A percentile compares a stretch with the other conserved stretches of the same genome.
phyloP scores from a whole-genome alignment of 1,284 basidiomycete species.

The Stygiomarasmius scandens region DNA sequence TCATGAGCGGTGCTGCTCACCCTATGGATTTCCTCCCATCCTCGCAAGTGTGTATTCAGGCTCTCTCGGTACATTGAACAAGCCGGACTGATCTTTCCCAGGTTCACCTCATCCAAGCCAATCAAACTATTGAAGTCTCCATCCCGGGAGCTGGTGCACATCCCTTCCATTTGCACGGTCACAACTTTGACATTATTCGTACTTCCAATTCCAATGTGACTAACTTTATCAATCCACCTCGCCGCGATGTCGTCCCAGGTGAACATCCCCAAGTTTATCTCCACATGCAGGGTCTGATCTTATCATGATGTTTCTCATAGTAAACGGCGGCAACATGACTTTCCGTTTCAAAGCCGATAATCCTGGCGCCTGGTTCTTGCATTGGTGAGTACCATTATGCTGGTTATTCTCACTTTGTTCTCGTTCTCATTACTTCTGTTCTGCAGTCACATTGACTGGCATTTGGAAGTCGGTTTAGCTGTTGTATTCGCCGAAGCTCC shows the following conservation, averaged over 20 bases:
- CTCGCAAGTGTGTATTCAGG: constrained; percentile 18
- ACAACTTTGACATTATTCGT: constrained; percentile 37
- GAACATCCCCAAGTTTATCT: neutral
- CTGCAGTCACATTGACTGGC: constrained; percentile 39
- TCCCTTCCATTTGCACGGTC: constrained; percentile 35
- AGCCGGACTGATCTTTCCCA: no score
- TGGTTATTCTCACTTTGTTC: no score
- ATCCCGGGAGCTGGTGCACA: constrained; percentile 38
- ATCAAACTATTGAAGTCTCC: constrained; percentile 33
- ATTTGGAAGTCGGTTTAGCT: constrained; percentile 40
- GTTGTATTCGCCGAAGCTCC: constrained; percentile 38
- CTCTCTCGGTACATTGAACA: constrained; percentile 19
- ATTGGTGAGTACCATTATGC: constrained; percentile 34
- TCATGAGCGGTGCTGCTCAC: constrained; percentile 38
- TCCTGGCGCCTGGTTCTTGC: constrained; percentile 43
- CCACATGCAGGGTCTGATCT: no score
- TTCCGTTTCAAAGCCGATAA: constrained; percentile 39
- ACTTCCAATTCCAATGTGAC: constrained; percentile 21
- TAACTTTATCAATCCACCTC: constrained; percentile 35
- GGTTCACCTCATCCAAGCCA: constrained; percentile 32
- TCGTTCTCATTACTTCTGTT: neutral
- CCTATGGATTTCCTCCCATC: constrained; percentile 39
- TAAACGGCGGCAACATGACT: neutral
- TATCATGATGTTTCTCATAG: neutral
- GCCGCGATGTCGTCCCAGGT: constrained; percentile 35